These are phyloP conservation scores for Thermochaetoides thermophila DNA, from an alignment of 495 filamentous ascomycete species.

Conservation along the genomic window DNA sequence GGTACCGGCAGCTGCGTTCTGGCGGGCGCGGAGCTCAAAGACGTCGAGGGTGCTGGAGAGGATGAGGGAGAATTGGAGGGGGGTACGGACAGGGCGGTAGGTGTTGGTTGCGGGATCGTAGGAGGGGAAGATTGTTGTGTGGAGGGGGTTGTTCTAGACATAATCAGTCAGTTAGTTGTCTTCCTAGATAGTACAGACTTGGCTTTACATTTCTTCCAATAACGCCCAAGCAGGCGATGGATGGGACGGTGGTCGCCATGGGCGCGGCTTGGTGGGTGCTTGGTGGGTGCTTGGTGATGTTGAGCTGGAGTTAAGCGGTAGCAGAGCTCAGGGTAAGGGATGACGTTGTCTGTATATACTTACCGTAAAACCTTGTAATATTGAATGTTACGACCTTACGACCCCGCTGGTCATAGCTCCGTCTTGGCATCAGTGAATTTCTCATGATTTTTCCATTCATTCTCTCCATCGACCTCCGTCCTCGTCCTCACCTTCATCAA, in stretches of 20 bases:
- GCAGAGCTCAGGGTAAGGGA: too few species aligned
- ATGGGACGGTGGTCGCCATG: conserved; percentile 42
- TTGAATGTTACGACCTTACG: too few species aligned
- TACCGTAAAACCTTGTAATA: too few species aligned
- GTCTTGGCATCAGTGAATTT: too few species aligned
- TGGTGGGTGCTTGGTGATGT: neutral
- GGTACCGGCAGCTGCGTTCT: conserved; percentile 44
- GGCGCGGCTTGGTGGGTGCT: too few species aligned
- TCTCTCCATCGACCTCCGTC: too few species aligned
- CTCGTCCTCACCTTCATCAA: too few species aligned
- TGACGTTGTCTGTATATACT: too few species aligned
- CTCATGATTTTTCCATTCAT: too few species aligned
- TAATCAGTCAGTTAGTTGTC: neutral
- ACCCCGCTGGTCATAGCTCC: too few species aligned
- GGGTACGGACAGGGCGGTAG: conserved; percentile 37
- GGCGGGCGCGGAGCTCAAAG: conserved; percentile 62
- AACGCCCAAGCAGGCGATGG: conserved; percentile 81
- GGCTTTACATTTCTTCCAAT: conserved; percentile 70
- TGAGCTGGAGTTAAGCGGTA: too few species aligned
- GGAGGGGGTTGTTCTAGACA: conserved; percentile 82
- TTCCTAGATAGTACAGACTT: neutral
- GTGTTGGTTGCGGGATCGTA: conserved; percentile 29
- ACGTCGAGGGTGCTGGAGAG: conserved; percentile 84
- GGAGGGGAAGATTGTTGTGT: conserved; percentile 79
- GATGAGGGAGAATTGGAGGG: conserved; percentile 79